Percentiles rank a stretch among this genome's conserved stretches.
phyloP scores from a whole-genome alignment of 2,329 filamentous ascomycete genomes.

The Trichoderma sp. region DNA sequence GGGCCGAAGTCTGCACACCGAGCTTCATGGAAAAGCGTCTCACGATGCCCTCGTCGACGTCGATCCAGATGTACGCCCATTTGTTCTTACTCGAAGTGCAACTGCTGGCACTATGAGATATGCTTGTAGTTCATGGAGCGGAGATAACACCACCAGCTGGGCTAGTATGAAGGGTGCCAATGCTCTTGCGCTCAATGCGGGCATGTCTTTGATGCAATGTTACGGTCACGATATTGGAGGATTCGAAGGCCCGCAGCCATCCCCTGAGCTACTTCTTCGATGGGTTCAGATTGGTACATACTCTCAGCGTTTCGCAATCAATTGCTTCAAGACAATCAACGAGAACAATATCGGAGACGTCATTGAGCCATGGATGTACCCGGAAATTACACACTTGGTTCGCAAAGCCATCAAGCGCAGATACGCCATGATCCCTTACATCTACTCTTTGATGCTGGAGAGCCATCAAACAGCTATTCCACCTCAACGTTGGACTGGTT shows the following conservation, averaged over 20 bases:
- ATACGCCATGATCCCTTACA: slow-evolving; percentile 71
- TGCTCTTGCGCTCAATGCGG: slow-evolving; percentile 66
- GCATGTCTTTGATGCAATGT: slow-evolving; percentile 67
- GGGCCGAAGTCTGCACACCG: slow-evolving; percentile 69
- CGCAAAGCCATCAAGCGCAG: slow-evolving; percentile 67
- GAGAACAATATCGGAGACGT: slow-evolving; percentile 70
- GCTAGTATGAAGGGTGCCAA: slow-evolving; percentile 72
- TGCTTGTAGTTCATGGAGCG: slow-evolving; percentile 71
- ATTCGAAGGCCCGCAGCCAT: slow-evolving; percentile 72
- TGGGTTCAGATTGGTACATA: slow-evolving; percentile 74
- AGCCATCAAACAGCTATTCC: slow-evolving; percentile 63
- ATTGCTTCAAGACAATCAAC: slow-evolving; percentile 72
- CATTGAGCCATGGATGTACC: slow-evolving; percentile 79
- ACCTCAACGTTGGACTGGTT: slow-evolving; percentile 71
- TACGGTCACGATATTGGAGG: slow-evolving; percentile 76
- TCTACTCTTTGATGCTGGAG: slow-evolving; percentile 65
- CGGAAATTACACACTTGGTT: slow-evolving; percentile 62
- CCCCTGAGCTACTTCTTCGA: slow-evolving; percentile 68
- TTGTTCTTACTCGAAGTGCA: slow-evolving; percentile 69
- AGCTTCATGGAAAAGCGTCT: slow-evolving; percentile 70
- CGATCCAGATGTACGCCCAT: slow-evolving; percentile 61
- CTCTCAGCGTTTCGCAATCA: slow-evolving; percentile 72
- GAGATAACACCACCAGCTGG: slow-evolving; percentile 75
- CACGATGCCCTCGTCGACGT: slow-evolving; percentile 64
- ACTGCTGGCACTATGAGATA: slow-evolving; percentile 71